Percentiles rank a stretch among this genome's conserved stretches.
These are phyloP conservation scores for Apophysomyces sp. DNA, from an alignment of 371 early-diverging fungal species.

Conservation along the genomic window DNA sequence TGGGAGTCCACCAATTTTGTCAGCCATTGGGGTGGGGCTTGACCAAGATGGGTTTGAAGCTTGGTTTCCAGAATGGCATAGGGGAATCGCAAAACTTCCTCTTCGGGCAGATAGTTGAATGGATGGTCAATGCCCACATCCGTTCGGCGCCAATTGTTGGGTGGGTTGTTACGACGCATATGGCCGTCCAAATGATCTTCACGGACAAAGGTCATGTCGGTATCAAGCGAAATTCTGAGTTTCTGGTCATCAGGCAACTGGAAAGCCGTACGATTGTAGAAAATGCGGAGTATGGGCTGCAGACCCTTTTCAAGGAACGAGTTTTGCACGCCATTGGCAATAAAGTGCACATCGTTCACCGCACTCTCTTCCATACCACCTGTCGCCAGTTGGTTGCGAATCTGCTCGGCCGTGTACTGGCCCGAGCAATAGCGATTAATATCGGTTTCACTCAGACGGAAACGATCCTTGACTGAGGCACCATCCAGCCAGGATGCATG, in stretches of 20 bases:
- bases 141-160: constrained; percentile 85
- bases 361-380: constrained; percentile 64
- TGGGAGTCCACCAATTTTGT: constrained; percentile 80
- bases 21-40: constrained; percentile 92
- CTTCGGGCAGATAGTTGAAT: constrained; percentile 80
- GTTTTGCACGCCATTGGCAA: constrained; percentile 71
- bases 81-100: constrained; percentile 29
- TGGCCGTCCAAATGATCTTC: constrained; percentile 60
- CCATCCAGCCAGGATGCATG: constrained; percentile 92
- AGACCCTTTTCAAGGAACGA: constrained; percentile 71
- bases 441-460: constrained; percentile 40
- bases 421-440: constrained; percentile 58
- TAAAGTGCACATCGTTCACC: constrained; percentile 61
- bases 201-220: constrained; percentile 92
- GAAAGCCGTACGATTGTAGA: constrained; percentile 96
- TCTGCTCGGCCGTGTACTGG: constrained; percentile 81
- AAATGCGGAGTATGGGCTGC: constrained; percentile 80
- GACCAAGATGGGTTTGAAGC: constrained; percentile 86
- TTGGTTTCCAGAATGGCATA: constrained; percentile 33
- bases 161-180: constrained; percentile 55
- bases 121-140: constrained; percentile 89
- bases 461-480: constrained; percentile 64
- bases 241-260: constrained; percentile 92
- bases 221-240: constrained; percentile 94
- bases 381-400: constrained; percentile 77